phyloP scores from a whole-genome alignment of 2,329 filamentous ascomycete species.

The Cladosporium sp. region DNA sequence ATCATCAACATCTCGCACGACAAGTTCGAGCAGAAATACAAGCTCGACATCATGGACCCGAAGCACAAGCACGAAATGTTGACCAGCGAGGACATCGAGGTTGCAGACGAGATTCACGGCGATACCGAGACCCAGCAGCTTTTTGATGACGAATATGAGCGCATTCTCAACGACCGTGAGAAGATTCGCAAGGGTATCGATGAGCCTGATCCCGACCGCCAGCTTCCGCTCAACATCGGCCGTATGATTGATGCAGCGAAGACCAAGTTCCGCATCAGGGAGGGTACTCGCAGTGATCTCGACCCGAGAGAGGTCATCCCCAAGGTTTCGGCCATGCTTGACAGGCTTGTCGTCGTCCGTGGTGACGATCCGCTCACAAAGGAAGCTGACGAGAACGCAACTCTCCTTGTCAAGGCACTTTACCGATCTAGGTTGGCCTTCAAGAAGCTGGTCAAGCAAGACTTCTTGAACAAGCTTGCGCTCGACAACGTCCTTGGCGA shows the following conservation, averaged over 20 bases:
- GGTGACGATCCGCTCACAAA: slow-evolving; percentile 73
- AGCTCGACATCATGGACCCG: slow-evolving; percentile 77
- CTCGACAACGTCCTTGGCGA: slow-evolving; percentile 91
- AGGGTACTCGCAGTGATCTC: slow-evolving; percentile 78
- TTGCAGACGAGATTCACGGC: slow-evolving; percentile 77
- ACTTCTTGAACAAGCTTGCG: slow-evolving; percentile 81
- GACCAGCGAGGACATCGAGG: slow-evolving; percentile 67
- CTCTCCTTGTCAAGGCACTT: slow-evolving; percentile 85
- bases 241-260: slow-evolving; percentile 88
- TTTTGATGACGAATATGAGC: slow-evolving; percentile 83
- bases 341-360: slow-evolving; percentile 76
- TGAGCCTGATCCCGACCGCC: slow-evolving; percentile 78
- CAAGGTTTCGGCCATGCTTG: slow-evolving; percentile 66
- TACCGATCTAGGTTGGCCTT: slow-evolving; percentile 84
- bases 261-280: slow-evolving; percentile 84
- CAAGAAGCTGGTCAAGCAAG: slow-evolving; percentile 81
- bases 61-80: slow-evolving; percentile 48
- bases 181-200: slow-evolving; percentile 64
- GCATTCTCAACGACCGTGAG: slow-evolving; percentile 65
- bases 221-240: slow-evolving; percentile 84
- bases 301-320: slow-evolving; percentile 83
- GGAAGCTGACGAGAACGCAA: slow-evolving; percentile 85
- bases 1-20: slow-evolving; percentile 73
- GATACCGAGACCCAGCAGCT: slow-evolving; percentile 82
- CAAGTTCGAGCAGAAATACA: slow-evolving; percentile 74